Percentiles rank a stretch among this genome's conserved stretches.
phyloP scores from a whole-genome alignment of 257 asterid genomes.

The Nicotiana knightiana region DNA sequence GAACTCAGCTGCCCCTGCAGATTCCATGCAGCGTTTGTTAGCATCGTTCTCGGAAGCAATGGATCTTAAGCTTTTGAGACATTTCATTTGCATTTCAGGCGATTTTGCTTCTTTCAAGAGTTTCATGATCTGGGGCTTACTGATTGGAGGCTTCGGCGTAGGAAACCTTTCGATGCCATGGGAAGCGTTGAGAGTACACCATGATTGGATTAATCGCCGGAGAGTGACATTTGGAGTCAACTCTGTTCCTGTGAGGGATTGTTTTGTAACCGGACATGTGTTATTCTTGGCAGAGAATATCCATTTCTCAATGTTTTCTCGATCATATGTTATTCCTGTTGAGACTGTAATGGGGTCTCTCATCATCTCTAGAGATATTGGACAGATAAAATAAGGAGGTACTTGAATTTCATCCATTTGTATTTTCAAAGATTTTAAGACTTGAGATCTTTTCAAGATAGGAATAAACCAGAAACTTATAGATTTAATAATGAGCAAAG shows the following conservation, averaged over 20 bases:
- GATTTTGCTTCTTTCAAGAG: constrained; percentile 36
- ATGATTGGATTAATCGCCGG: constrained; percentile 73
- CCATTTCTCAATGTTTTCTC: constrained; percentile 79
- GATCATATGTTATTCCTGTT: constrained; percentile 80
- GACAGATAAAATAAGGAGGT: constrained; percentile 76
- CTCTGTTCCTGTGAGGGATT: constrained; percentile 30
- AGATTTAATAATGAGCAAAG: background rate
- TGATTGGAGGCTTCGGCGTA: constrained; percentile 64
- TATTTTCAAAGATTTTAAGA: background rate
- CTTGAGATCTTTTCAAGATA: too few species aligned
- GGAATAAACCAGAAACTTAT: too few species aligned
- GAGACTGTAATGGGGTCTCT: constrained; percentile 69
- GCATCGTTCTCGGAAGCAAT: constrained; percentile 56
- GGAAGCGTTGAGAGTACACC: constrained; percentile 68
- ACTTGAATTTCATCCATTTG: constrained; percentile 52
- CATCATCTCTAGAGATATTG: constrained; percentile 71
- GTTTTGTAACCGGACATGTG: constrained; percentile 70
- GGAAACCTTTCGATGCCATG: constrained; percentile 64
- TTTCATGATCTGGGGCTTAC: constrained; percentile 42
- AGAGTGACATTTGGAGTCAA: constrained; percentile 70
- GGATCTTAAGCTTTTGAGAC: constrained; percentile 43
- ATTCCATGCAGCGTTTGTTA: constrained; percentile 54
- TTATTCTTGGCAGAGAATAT: constrained; percentile 34
- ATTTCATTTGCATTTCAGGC: constrained; percentile 32
- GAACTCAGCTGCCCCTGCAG: constrained; percentile 47